Conservation (phyloP, 805 yeast genomes). For the Pichia pseudocactophila region DNA sequence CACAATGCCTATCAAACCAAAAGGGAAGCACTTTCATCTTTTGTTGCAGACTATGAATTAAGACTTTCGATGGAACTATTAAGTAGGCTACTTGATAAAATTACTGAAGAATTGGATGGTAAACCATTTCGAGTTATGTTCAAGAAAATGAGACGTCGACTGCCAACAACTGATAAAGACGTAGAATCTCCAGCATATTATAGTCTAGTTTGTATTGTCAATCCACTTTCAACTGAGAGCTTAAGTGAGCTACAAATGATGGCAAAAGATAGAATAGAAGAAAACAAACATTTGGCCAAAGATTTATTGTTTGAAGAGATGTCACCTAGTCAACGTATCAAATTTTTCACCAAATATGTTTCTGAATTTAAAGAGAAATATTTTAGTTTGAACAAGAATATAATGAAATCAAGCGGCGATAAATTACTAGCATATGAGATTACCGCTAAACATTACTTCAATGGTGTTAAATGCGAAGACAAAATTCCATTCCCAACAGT, state of each 20-base stretch:
- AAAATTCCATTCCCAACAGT: conserved; percentile 26
- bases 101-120: conserved; percentile 26
- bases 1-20: conserved; percentile 25
- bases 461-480: conserved; percentile 21
- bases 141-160: conserved; percentile 6
- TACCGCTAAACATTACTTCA: conserved; percentile 28
- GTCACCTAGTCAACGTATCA: conserved; percentile 16
- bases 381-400: conserved; percentile 13
- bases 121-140: conserved; percentile 31
- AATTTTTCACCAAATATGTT: conserved; percentile 14
- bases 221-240: conserved; percentile 7
- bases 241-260: conserved; percentile 13
- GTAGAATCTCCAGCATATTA: conserved; percentile 3
- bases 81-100: conserved; percentile 33
- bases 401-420: conserved; percentile 12
- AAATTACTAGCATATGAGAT: conserved; percentile 31
- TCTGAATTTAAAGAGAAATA: conserved; percentile 12
- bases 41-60: conserved; percentile 63
- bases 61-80: conserved; percentile 47
- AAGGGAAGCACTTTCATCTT: conserved; percentile 32
- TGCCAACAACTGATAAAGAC: background rate
- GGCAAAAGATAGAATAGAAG: conserved; percentile 15
- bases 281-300: conserved; percentile 1
- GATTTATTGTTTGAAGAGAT: conserved; percentile 11
- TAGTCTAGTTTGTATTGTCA: conserved; percentile 10